Percentiles rank a stretch among this genome's conserved stretches.
Evolutionary conservation across 306 rosid genomes (phyloP).

Genomic region (Rosa chinensis): DNA sequence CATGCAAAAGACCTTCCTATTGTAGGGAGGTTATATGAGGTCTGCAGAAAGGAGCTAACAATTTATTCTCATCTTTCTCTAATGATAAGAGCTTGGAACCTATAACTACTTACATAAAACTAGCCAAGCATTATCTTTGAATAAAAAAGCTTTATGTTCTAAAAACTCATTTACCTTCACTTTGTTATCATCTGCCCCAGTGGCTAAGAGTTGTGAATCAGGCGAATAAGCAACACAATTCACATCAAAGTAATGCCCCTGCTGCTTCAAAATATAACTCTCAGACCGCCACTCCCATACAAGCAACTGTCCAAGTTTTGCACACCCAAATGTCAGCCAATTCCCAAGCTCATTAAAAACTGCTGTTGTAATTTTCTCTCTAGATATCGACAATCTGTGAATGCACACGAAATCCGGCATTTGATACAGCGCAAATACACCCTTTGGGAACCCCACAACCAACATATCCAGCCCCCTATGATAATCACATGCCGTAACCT

Average conservation of each 20-base stretch:
- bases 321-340: constrained; percentile 91
- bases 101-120: background rate
- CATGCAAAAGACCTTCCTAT: too few relatives aligned
- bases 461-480: constrained; percentile 74
- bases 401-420: constrained; percentile 94
- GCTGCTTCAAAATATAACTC: constrained; percentile 92
- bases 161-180: constrained; percentile 59
- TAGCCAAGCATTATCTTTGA: background rate
- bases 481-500: constrained; percentile 74
- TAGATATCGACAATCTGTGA: constrained; percentile 74
- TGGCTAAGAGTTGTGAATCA: constrained; percentile 85
- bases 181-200: constrained; percentile 99
- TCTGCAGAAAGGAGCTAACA: background rate
- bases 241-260: constrained; percentile 96
- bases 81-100: constrained; percentile 3
- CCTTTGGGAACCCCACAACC: constrained; percentile 86
- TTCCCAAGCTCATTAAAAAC: constrained; percentile 83
- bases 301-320: constrained; percentile 84
- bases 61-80: background rate
- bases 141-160: background rate
- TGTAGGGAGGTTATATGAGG: too few relatives aligned
- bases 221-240: constrained; percentile 80
- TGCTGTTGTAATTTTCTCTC: constrained; percentile 79
- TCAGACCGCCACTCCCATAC: constrained; percentile 98
- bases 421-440: constrained; percentile 82